A percentile compares a stretch with the other conserved stretches of the same genome.
phyloP scores from a whole-genome alignment of 1,284 basidiomycete genomes.

The Ceratobasidium sp. region DNA sequence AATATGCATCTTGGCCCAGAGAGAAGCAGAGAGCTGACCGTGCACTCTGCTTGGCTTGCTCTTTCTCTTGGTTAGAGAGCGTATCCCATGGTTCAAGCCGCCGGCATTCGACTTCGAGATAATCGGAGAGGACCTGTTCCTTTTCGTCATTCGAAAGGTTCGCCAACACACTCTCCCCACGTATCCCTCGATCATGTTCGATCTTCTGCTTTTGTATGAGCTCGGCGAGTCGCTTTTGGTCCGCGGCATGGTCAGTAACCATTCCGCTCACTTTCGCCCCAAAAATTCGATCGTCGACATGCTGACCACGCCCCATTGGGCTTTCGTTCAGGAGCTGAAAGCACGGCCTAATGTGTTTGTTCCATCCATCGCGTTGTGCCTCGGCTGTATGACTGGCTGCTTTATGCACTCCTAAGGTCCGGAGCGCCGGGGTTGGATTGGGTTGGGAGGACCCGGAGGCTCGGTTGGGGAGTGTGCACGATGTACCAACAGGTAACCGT shows the following conservation, averaged over 20 bases:
- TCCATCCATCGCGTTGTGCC: slow-evolving; percentile 24
- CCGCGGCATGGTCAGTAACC: slow-evolving; percentile 34
- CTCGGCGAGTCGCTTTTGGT: slow-evolving; percentile 17
- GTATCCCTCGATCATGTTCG: slow-evolving; percentile 1
- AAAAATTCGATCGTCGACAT: background rate
- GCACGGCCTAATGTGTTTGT: background rate
- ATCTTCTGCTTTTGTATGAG: slow-evolving; percentile 1
- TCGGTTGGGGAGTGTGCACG: background rate
- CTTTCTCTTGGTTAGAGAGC: background rate
- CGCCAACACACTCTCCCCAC: background rate
- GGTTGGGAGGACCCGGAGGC: background rate
- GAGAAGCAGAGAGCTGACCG: background rate
- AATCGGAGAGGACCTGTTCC: background rate
- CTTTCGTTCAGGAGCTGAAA: background rate
- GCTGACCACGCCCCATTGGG: background rate
- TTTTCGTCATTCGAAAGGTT: background rate
- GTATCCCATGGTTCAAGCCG: background rate
- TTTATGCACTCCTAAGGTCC: slow-evolving; percentile 16
- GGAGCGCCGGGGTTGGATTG: too few relatives aligned
- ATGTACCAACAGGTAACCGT: background rate
- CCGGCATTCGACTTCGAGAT: background rate
- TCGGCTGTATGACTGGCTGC: slow-evolving; percentile 16
- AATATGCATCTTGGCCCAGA: background rate
- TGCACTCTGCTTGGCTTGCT: background rate
- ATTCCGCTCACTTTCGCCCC: background rate